Percentiles rank a stretch among this genome's conserved stretches.
Evolutionary conservation across 192 early-diverging fungal genomes (phyloP).

Genomic region (Coemansia sp.): DNA sequence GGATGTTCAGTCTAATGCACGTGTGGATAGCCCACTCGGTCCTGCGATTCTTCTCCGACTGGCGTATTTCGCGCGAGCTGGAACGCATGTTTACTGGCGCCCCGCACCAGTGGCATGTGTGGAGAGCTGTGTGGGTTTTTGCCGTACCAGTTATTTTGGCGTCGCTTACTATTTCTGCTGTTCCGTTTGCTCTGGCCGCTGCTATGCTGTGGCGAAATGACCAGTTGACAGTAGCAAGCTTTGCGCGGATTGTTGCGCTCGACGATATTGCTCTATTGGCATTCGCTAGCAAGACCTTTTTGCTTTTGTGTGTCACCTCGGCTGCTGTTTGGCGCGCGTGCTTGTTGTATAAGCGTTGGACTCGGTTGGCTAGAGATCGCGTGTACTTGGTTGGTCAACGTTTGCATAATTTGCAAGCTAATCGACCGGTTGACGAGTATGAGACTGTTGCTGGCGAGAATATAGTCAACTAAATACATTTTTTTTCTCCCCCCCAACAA

Average conservation of each 20-base stretch:
- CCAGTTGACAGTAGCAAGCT: constrained; percentile 26
- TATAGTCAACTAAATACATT: not conserved
- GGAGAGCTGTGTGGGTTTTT: constrained; percentile 25
- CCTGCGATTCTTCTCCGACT: constrained; percentile 31
- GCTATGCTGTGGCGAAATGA: constrained; percentile 13
- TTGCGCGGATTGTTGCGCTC: constrained; percentile 19
- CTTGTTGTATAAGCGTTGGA: constrained; percentile 66
- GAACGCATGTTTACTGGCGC: constrained; percentile 37
- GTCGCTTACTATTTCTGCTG: not conserved
- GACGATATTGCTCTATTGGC: constrained; percentile 29
- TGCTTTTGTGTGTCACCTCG: constrained; percentile 18
- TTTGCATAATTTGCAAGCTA: constrained; percentile 75
- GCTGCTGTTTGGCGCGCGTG: constrained; percentile 26
- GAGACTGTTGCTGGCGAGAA: not conserved
- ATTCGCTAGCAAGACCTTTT: constrained; percentile 19
- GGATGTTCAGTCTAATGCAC: constrained; percentile 43
- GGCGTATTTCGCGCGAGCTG: constrained; percentile 18
- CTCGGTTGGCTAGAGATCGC: constrained; percentile 76
- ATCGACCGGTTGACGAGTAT: not conserved
- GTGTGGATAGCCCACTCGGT: constrained; percentile 30
- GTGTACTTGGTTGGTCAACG: constrained; percentile 80
- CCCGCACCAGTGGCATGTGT: constrained; percentile 42
- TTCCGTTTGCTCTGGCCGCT: constrained; percentile 30
- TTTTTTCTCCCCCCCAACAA: not conserved
- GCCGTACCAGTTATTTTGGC: constrained; percentile 23